These are phyloP conservation scores for Diaporthe humulicola DNA, from an alignment of 2,329 filamentous ascomycete species.

Conservation along the genomic window DNA sequence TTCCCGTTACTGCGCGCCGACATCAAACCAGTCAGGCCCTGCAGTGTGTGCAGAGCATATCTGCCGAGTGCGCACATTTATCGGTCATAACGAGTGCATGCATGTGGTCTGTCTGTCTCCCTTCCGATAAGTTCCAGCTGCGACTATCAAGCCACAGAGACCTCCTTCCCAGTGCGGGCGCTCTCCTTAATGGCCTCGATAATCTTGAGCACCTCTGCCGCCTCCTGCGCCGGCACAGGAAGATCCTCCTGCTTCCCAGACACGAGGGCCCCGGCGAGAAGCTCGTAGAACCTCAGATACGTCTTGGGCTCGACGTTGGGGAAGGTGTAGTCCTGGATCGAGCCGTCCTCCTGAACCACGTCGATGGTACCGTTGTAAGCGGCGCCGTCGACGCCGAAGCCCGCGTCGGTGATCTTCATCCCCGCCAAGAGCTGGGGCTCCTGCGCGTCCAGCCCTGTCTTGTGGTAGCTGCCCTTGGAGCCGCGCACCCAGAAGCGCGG, in stretches of 20 bases:
- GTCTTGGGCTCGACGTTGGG: conserved; percentile 75
- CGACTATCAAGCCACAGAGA: conserved; percentile 43
- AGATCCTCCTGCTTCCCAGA: conserved; percentile 63
- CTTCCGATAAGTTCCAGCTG: too few relatives aligned
- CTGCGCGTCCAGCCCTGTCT: conserved; percentile 78
- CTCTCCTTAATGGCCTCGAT: conserved; percentile 67
- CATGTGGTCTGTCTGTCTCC: too few relatives aligned
- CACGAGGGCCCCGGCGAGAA: conserved; percentile 61
- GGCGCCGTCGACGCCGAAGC: conserved; percentile 75
- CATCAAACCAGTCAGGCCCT: not conserved
- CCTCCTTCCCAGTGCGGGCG: conserved; percentile 60
- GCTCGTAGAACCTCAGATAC: conserved; percentile 76
- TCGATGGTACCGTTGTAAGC: conserved; percentile 71
- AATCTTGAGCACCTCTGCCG: conserved; percentile 65
- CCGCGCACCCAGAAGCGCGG: conserved; percentile 84
- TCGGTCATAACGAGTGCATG: not conserved
- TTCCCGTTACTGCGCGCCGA: not conserved
- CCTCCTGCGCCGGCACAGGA: conserved; percentile 66
- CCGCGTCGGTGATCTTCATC: conserved; percentile 65
- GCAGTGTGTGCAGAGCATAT: not conserved
- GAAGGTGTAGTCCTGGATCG: conserved; percentile 61
- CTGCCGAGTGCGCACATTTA: not conserved
- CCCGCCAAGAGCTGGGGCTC: conserved; percentile 80
- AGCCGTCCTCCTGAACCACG: conserved; percentile 64
- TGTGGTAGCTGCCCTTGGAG: conserved; percentile 80